Evolutionary conservation across 805 yeast genomes (phyloP), one percentile per base, ranked within the genome.

Genomic region (Zygotorulaspora florentina): DNA sequence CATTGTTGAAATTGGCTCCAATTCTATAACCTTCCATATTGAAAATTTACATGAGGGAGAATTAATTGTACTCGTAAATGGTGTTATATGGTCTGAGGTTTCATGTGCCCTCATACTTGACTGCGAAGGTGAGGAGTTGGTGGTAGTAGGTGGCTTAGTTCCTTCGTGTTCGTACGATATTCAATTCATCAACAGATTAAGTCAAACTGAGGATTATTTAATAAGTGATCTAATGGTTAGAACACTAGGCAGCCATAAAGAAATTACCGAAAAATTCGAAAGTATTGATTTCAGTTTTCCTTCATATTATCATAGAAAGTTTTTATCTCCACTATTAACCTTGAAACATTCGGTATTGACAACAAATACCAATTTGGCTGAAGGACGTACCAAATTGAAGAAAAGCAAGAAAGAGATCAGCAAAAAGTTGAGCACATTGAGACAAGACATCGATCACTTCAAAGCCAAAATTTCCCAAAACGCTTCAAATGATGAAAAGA

Each of bases 61-160:
- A 44, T 58, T 75, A 5, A 65, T 70, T 38, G 73, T 73, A 10
- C 64, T 70, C 44, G 87, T 83, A 3, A 83, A 83, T 55, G 87
- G 87, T 17, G 74, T 83, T 17, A 72, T 77, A 11, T 83, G 89
- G 89, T 76, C 80, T 20, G 87, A 81, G 56, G 79, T 80, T 1
- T 72, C 80, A 0, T 70, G 77, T 31, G 80, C 80, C 8, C 48
- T 64, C 2, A 51, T 59, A 7, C 42, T 58, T 39, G 68, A 70
- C 12, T 59, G 69, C 13, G 67, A 67, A 17, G 73, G 73, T 27
- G 75, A 76, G 37, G 77, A 76, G 43, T 66, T 74, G 42, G 71
- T 80, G n/a, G 73, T 80, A 1, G 79, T 83, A 13, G 76, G 80
- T 53, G 88, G 88, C 0, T 65, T 83, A 31, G 78, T 82, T 26